phyloP scores from a whole-genome alignment of 805 yeast genomes.

The Candida koratica region DNA sequence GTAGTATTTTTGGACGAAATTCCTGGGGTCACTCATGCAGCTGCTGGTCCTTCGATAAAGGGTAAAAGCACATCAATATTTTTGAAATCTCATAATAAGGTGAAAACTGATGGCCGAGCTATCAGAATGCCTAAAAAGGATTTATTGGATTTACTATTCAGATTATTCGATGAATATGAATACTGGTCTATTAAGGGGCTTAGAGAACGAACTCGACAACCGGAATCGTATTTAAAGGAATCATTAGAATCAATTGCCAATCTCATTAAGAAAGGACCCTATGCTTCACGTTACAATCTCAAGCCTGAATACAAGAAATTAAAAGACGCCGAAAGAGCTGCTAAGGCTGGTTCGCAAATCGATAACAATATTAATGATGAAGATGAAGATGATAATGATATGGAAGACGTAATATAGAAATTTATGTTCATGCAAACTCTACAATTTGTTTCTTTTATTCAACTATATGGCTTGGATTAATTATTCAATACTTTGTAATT shows the following conservation, averaged over 20 bases:
- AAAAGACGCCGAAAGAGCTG: constrained; percentile 72
- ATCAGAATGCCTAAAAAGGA: constrained; percentile 93
- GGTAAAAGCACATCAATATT: constrained; percentile 60
- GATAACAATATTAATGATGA: constrained; percentile 39
- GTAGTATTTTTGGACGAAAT: constrained; percentile 71
- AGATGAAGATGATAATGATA: constrained; percentile 63
- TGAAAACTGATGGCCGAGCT: constrained; percentile 74
- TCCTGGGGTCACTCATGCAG: constrained; percentile 85
- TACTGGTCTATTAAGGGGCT: constrained; percentile 95
- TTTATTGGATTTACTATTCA: constrained; percentile 80
- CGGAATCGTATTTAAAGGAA: constrained; percentile 88
- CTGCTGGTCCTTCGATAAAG: constrained; percentile 78
- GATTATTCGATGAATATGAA: constrained; percentile 88
- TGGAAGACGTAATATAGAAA: constrained; percentile 64
- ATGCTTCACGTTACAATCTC: constrained; percentile 84
- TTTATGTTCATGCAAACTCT: neutral
- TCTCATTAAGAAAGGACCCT: constrained; percentile 91
- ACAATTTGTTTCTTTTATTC: constrained; percentile 1
- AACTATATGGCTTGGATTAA: constrained; percentile 9
- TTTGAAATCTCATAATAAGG: constrained; percentile 45
- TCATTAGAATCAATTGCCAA: constrained; percentile 86
- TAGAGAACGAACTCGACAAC: constrained; percentile 91
- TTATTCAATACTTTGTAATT: constrained; percentile 18
- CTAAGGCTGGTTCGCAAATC: constrained; percentile 49
- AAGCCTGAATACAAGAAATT: constrained; percentile 85